Conservation (phyloP, 1,284 basidiomycete genomes). For the Peniophora sp. region DNA sequence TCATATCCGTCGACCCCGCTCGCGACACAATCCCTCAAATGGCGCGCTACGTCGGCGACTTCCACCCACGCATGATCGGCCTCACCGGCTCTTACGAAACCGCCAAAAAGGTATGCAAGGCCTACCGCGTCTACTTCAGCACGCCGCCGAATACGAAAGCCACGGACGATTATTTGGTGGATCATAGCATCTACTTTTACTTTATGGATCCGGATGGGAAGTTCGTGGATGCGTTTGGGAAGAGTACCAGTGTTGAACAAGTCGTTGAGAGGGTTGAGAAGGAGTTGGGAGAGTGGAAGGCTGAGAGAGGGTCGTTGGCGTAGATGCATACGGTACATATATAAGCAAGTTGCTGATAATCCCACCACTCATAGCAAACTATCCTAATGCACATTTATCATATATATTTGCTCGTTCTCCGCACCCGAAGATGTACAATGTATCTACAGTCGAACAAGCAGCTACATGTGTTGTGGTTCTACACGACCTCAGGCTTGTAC, state of each 20-base stretch:
- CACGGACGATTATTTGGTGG: constrained; percentile 89
- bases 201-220: constrained; percentile 94
- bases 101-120: constrained; percentile 87
- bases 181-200: constrained; percentile 97
- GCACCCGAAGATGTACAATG: no score
- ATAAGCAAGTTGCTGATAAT: background rate
- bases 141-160: constrained; percentile 90
- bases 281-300: constrained; percentile 51
- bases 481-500: constrained; percentile 10
- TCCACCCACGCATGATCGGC: constrained; percentile 87
- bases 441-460: no score
- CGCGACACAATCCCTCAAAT: constrained; percentile 70
- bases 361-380: constrained; percentile 3
- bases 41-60: constrained; percentile 65
- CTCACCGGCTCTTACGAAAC: constrained; percentile 84
- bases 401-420: no score
- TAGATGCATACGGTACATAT: background rate
- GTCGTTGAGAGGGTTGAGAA: constrained; percentile 56
- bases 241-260: constrained; percentile 67
- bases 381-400: background rate
- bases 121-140: constrained; percentile 97
- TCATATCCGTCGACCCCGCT: constrained; percentile 95
- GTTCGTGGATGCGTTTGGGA: constrained; percentile 97
- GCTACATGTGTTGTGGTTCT: no score
- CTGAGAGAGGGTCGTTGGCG: constrained; percentile 21